A percentile compares a stretch with the other conserved stretches of the same genome.
Conservation (phyloP, 2,329 filamentous ascomycete genomes). For the Epichloe coenophiala region DNA sequence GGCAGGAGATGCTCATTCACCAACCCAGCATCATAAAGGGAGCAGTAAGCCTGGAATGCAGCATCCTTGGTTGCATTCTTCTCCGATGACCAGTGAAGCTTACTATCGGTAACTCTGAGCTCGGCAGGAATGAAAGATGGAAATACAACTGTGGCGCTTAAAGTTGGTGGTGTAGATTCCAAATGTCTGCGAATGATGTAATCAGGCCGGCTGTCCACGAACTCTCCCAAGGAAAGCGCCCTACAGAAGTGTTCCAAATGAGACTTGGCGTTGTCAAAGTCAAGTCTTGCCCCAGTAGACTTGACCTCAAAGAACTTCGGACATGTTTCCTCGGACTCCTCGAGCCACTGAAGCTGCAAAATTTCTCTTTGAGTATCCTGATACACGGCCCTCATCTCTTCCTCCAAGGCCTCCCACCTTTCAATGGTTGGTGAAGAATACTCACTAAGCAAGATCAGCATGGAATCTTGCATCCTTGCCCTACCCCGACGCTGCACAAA, state of each 20-base stretch:
- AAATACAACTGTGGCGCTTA: constrained; percentile 52
- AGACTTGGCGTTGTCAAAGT: constrained; percentile 57
- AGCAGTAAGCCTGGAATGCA: constrained; percentile 65
- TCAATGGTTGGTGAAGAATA: constrained; percentile 13
- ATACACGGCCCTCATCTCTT: constrained; percentile 58
- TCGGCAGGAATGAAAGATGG: constrained; percentile 52
- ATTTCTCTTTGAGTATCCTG: constrained; percentile 46
- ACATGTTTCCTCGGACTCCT: constrained; percentile 24
- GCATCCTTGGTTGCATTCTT: constrained; percentile 66
- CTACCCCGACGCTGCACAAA: constrained; percentile 45
- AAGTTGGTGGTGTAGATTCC: constrained; percentile 12
- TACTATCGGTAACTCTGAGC: constrained; percentile 15
- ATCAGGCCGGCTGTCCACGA: constrained; percentile 52
- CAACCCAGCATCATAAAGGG: constrained; percentile 55
- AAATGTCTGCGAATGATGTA: constrained; percentile 42
- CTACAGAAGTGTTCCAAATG: constrained; percentile 76
- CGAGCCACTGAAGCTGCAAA: constrained; percentile 30
- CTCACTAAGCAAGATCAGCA: constrained; percentile 33
- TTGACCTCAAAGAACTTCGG: constrained; percentile 22
- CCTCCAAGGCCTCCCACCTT: constrained; percentile 55
- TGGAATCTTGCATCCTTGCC: constrained; percentile 36
- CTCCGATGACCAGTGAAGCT: constrained; percentile 52
- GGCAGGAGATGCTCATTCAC: constrained; percentile 72
- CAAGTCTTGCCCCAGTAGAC: constrained; percentile 48
- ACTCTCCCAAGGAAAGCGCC: constrained; percentile 41